Evolutionary conservation across 495 filamentous ascomycete species (phyloP).

Genomic region (Hamigera avellanea): DNA sequence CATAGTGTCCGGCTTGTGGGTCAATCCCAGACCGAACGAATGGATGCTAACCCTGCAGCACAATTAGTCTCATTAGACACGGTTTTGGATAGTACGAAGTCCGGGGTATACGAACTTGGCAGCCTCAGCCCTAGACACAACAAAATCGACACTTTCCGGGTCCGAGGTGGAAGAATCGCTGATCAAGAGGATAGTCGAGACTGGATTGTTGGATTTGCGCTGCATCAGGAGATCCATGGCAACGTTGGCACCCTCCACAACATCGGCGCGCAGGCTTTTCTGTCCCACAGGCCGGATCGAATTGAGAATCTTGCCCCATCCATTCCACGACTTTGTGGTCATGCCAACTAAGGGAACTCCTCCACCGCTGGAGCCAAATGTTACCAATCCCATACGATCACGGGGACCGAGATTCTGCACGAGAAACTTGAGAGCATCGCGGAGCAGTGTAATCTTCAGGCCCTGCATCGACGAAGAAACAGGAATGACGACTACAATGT

Average conservation of each 20-base stretch:
- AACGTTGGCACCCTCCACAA: constrained; percentile 95
- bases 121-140: constrained; percentile 93
- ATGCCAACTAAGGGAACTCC: constrained; percentile 95
- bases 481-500: constrained; percentile 93
- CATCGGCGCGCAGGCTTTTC: constrained; percentile 92
- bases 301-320: constrained; percentile 78
- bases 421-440: constrained; percentile 90
- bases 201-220: constrained; percentile 88
- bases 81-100: constrained; percentile 1
- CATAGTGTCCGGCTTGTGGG: constrained; percentile 98
- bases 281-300: constrained; percentile 91
- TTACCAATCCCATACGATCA: constrained; percentile 94
- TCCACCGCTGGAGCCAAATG: constrained; percentile 89
- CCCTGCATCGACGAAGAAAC: constrained; percentile 99
- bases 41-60: constrained; percentile 77
- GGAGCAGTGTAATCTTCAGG: constrained; percentile 88
- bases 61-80: constrained; percentile 13
- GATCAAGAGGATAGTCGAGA: constrained; percentile 93
- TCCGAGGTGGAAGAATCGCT: constrained; percentile 98
- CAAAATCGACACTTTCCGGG: constrained; percentile 93
- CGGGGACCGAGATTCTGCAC: constrained; percentile 84
- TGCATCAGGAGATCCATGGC: constrained; percentile 99
- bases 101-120: constrained; percentile 61
- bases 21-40: constrained; percentile 91
- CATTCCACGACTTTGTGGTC: constrained; percentile 87